These are phyloP conservation scores for Lichtheimia ornata DNA, from an alignment of 371 early-diverging fungal genomes.

Conservation along the genomic window DNA sequence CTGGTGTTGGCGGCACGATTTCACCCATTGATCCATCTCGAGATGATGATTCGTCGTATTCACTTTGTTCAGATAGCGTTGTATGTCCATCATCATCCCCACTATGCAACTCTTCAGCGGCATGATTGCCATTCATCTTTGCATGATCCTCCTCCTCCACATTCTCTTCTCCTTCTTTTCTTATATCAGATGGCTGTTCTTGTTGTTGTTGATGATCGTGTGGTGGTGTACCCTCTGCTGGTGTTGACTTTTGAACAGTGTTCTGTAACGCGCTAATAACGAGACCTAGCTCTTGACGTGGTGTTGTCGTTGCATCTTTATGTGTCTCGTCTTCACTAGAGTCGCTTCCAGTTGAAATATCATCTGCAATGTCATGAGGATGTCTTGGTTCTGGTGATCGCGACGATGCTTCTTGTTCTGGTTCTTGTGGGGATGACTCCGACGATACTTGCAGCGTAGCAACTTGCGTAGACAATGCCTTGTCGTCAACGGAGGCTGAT, in stretches of 20 bases:
- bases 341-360: slow-evolving; percentile 18
- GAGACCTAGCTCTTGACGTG: slow-evolving; percentile 20
- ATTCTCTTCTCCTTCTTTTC: no score
- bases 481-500: background rate
- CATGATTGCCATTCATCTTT: background rate
- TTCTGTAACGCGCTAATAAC: slow-evolving; percentile 23
- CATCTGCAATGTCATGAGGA: slow-evolving; percentile 14
- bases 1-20: slow-evolving; percentile 28
- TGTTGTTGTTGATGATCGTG: background rate
- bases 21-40: slow-evolving; percentile 8
- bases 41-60: background rate
- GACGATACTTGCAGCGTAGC: slow-evolving; percentile 6
- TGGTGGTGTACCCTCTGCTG: background rate
- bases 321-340: slow-evolving; percentile 12
- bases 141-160: no score
- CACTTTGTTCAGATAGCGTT: slow-evolving; percentile 1
- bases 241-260: slow-evolving; percentile 11
- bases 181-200: background rate
- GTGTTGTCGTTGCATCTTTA: background rate
- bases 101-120: slow-evolving; percentile 14
- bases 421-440: slow-evolving; percentile 7
- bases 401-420: background rate
- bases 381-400: background rate
- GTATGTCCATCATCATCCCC: slow-evolving; percentile 14
- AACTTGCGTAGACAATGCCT: slow-evolving; percentile 1